phyloP scores from a whole-genome alignment of 306 rosid genomes.

The Abrus pulchellus region DNA sequence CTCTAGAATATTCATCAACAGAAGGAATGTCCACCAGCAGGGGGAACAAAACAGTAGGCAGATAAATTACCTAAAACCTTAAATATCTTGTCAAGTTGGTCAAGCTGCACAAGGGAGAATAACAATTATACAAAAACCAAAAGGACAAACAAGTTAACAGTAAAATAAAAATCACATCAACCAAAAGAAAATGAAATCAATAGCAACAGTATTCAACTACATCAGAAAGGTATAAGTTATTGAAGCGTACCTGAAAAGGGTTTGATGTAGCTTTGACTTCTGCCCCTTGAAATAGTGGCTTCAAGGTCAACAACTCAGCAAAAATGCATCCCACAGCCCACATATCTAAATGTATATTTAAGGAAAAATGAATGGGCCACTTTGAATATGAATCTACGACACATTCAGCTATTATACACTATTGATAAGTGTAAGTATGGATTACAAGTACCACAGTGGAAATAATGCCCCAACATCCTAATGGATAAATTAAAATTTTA shows the following conservation, averaged over 20 bases:
- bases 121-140: constrained; percentile 25
- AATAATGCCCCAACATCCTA: background rate
- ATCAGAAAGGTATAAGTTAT: constrained; percentile 13
- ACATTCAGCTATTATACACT: constrained; percentile 2
- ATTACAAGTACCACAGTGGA: background rate
- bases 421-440: background rate
- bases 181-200: constrained; percentile 9
- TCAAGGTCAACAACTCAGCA: constrained; percentile 90
- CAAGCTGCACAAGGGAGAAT: constrained; percentile 68
- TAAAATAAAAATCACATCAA: constrained; percentile 5
- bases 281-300: constrained; percentile 90
- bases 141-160: constrained; percentile 22
- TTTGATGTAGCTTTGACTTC: constrained; percentile 81
- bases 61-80: constrained; percentile 79
- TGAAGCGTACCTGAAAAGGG: constrained; percentile 76
- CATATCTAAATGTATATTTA: constrained; percentile 67
- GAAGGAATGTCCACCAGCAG: constrained; percentile 37
- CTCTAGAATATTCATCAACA: constrained; percentile 41
- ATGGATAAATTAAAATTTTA: background rate
- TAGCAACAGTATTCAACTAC: background rate
- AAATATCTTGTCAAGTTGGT: constrained; percentile 93
- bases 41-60: constrained; percentile 8
- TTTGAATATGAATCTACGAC: background rate
- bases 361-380: constrained; percentile 43
- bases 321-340: constrained; percentile 98